Conservation (phyloP, 495 filamentous ascomycete species). For the Podospora australis region DNA sequence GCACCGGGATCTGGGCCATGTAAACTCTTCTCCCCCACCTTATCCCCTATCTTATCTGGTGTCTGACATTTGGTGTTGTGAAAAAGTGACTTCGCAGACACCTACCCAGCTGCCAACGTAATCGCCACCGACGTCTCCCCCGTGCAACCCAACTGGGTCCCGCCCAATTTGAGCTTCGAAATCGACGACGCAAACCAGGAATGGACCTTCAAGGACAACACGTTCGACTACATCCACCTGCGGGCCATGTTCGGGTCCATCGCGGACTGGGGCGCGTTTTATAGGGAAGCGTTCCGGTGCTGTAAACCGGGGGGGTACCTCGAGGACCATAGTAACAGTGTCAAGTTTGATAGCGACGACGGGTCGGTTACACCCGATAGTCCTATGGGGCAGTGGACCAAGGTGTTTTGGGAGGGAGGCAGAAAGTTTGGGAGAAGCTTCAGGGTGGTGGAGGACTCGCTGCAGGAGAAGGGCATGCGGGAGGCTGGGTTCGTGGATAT, state of each 20-base stretch:
- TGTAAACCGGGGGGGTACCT: slow-evolving; percentile 37
- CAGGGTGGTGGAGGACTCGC: slow-evolving; percentile 29
- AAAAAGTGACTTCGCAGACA: slow-evolving; percentile 34
- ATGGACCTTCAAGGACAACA: slow-evolving; percentile 44
- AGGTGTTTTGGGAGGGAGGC: slow-evolving; percentile 20
- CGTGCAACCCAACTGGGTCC: slow-evolving; percentile 46
- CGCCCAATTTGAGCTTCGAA: slow-evolving; percentile 45
- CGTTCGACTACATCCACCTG: slow-evolving; percentile 61
- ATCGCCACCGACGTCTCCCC: slow-evolving; percentile 60
- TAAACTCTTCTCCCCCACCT: slow-evolving; percentile 17
- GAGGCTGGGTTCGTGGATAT: slow-evolving; percentile 53
- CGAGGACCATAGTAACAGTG: slow-evolving; percentile 20
- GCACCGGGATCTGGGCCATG: slow-evolving; percentile 31
- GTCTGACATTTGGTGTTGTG: slow-evolving; percentile 11
- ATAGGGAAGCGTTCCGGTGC: slow-evolving; percentile 24
- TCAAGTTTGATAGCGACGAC: slow-evolving; percentile 16
- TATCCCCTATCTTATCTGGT: neutral
- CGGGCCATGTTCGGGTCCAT: slow-evolving; percentile 50
- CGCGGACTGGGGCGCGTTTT: slow-evolving; percentile 46
- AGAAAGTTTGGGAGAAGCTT: slow-evolving; percentile 15
- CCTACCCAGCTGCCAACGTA: slow-evolving; percentile 44
- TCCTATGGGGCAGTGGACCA: slow-evolving; percentile 26
- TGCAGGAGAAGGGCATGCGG: slow-evolving; percentile 52
- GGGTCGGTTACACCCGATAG: slow-evolving; percentile 19
- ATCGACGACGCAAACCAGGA: slow-evolving; percentile 47